A percentile compares a stretch with the other conserved stretches of the same genome.
Evolutionary conservation across 805 yeast species (phyloP).

Genomic region (Candida nanaspora): DNA sequence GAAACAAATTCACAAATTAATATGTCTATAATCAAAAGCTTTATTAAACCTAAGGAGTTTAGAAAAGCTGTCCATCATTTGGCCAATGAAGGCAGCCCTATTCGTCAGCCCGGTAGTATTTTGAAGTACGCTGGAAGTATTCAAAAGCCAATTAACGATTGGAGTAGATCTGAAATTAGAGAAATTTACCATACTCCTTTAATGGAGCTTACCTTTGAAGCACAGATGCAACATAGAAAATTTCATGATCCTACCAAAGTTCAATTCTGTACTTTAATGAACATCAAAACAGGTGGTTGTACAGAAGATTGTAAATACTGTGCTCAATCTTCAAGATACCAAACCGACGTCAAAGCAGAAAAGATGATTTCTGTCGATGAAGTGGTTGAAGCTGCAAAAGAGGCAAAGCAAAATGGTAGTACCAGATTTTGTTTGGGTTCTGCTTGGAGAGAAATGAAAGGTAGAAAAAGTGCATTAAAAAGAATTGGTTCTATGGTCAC

Average conservation of each 20-base stretch:
- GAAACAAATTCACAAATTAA: too few species aligned
- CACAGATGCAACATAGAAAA: slow-evolving; percentile 60
- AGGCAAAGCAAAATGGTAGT: slow-evolving; percentile 63
- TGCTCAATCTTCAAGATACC: slow-evolving; percentile 64
- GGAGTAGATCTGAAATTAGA: slow-evolving; percentile 57
- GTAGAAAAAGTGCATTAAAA: slow-evolving; percentile 60
- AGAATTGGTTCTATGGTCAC: slow-evolving; percentile 59
- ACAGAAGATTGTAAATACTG: slow-evolving; percentile 79
- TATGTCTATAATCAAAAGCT: too few species aligned
- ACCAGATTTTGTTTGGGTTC: slow-evolving; percentile 84
- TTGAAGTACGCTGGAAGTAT: slow-evolving; percentile 23
- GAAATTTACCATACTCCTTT: slow-evolving; percentile 62
- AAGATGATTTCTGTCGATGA: slow-evolving; percentile 52
- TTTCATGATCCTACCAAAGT: slow-evolving; percentile 64
- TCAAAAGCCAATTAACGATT: slow-evolving; percentile 27
- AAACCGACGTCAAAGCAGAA: slow-evolving; percentile 67
- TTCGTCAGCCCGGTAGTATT: slow-evolving; percentile 1
- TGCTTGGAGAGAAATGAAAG: slow-evolving; percentile 83
- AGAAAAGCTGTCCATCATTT: neutral
- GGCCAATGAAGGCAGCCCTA: neutral
- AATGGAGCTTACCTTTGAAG: slow-evolving; percentile 48
- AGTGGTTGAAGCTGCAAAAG: slow-evolving; percentile 56
- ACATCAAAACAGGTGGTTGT: slow-evolving; percentile 76
- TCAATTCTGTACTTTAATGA: slow-evolving; percentile 69
- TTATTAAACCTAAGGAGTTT: neutral